Conservation (phyloP, 164 flowering plant species). For the Taxillus chinensis region DNA sequence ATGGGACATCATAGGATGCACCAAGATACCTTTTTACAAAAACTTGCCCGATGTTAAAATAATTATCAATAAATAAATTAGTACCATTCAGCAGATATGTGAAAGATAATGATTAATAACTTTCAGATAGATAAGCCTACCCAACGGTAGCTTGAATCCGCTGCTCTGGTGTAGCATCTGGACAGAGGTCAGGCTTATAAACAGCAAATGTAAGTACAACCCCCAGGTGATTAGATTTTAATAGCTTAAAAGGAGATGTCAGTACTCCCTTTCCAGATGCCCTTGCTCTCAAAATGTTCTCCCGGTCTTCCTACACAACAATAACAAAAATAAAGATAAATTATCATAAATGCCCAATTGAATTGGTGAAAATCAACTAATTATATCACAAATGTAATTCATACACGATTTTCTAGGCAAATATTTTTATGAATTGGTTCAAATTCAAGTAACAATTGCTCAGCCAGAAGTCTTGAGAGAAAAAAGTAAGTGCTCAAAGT, state of each 20-base stretch:
- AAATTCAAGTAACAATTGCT: neutral
- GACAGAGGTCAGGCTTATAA: constrained; percentile 54
- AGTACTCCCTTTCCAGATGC: constrained; percentile 89
- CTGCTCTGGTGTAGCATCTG: constrained; percentile 64
- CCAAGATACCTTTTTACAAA: constrained; percentile 67
- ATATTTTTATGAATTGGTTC: too few species aligned
- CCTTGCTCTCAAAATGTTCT: constrained; percentile 88
- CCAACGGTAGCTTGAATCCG: constrained; percentile 75
- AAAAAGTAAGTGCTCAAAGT: neutral
- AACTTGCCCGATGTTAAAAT: neutral
- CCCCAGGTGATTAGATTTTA: constrained; percentile 86
- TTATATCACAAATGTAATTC: too few species aligned
- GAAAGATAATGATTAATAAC: neutral
- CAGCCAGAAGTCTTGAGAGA: neutral
- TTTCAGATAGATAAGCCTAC: constrained; percentile 22
- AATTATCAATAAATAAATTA: neutral
- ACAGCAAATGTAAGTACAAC: constrained; percentile 95
- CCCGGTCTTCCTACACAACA: constrained; percentile 73
- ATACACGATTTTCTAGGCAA: too few species aligned
- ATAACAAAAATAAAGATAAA: neutral
- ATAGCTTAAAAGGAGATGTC: constrained; percentile 84
- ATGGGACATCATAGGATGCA: constrained; percentile 88
- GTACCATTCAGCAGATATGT: neutral
- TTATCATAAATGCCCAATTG: neutral
- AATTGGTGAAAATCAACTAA: neutral